Evolutionary conservation across 2,329 filamentous ascomycete genomes (phyloP).

Genomic region (Exophiala xenobiotica): DNA sequence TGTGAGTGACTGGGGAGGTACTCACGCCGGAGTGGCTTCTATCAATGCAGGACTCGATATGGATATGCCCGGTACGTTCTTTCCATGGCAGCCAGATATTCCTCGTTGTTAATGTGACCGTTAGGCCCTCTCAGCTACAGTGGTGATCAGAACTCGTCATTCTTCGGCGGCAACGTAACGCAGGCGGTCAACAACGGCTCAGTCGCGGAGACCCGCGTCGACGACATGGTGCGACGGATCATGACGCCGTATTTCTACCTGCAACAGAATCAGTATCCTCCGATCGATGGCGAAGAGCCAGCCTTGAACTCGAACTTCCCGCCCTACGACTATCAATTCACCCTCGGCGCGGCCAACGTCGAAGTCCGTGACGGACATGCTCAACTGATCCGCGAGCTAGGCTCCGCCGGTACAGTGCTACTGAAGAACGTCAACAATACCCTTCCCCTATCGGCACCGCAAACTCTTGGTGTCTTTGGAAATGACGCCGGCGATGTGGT

Average conservation of each 20-base stretch:
- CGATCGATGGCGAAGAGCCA: slow-evolving; percentile 24
- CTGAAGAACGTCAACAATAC: slow-evolving; percentile 52
- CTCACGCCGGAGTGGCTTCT: slow-evolving; percentile 43
- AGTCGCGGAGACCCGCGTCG: slow-evolving; percentile 40
- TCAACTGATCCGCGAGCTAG: slow-evolving; percentile 48
- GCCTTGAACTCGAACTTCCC: slow-evolving; percentile 15
- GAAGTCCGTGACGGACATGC: slow-evolving; percentile 52
- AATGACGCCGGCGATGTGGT: slow-evolving; percentile 41
- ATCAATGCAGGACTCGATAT: slow-evolving; percentile 48
- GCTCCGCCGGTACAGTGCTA: slow-evolving; percentile 58
- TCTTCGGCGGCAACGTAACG: slow-evolving; percentile 41
- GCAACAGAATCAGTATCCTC: slow-evolving; percentile 40
- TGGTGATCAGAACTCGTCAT: slow-evolving; percentile 22
- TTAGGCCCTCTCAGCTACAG: slow-evolving; percentile 26
- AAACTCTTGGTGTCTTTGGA: slow-evolving; percentile 51
- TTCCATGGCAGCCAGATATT: neutral
- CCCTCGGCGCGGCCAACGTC: slow-evolving; percentile 11
- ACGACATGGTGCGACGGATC: slow-evolving; percentile 50
- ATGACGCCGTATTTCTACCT: slow-evolving; percentile 49
- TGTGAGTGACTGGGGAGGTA: slow-evolving; percentile 47
- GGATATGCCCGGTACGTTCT: slow-evolving; percentile 43
- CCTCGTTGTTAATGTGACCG: neutral
- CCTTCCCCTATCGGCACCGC: slow-evolving; percentile 51
- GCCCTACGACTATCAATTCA: slow-evolving; percentile 17
- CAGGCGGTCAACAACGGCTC: slow-evolving; percentile 41